Percentiles rank a stretch among this genome's conserved stretches.
Conservation (phyloP, 2,329 filamentous ascomycete genomes). For the Mycosphaerelloides madeirae region DNA sequence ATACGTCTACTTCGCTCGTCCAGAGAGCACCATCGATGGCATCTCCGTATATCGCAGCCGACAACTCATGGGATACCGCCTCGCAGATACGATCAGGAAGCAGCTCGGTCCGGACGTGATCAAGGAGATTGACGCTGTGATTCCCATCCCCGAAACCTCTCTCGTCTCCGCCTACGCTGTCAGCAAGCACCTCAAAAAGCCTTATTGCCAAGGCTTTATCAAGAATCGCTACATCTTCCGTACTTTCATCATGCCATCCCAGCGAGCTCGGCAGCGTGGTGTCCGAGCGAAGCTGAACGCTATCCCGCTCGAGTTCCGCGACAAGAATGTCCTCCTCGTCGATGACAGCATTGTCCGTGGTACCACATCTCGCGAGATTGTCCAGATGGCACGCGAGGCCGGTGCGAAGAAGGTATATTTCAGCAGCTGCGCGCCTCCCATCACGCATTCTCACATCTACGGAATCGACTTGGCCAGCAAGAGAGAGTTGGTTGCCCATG, state of each 20-base stretch:
- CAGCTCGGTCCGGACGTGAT: slow-evolving; percentile 65
- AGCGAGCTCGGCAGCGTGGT: slow-evolving; percentile 74
- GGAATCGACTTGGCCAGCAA: slow-evolving; percentile 71
- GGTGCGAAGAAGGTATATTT: slow-evolving; percentile 80
- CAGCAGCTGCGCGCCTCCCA: slow-evolving; percentile 73
- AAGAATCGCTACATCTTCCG: slow-evolving; percentile 88
- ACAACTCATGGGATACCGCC: slow-evolving; percentile 78
- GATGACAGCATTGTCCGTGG: slow-evolving; percentile 89
- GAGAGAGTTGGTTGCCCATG: slow-evolving; percentile 65
- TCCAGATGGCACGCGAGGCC: slow-evolving; percentile 78
- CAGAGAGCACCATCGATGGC: slow-evolving; percentile 78
- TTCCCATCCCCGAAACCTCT: slow-evolving; percentile 78
- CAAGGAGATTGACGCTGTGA: slow-evolving; percentile 75
- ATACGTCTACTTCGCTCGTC: slow-evolving; percentile 80
- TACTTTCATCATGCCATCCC: slow-evolving; percentile 82
- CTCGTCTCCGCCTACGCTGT: slow-evolving; percentile 75
- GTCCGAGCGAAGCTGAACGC: slow-evolving; percentile 86
- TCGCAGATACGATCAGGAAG: slow-evolving; percentile 67
- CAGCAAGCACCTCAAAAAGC: slow-evolving; percentile 69
- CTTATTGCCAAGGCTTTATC: slow-evolving; percentile 75
- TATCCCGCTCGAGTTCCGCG: slow-evolving; percentile 79
- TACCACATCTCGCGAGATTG: slow-evolving; percentile 74
- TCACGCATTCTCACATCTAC: slow-evolving; percentile 82
- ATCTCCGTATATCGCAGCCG: slow-evolving; percentile 81
- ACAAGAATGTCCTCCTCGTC: slow-evolving; percentile 73